Percentiles rank a stretch among this genome's conserved stretches.
Evolutionary conservation across 2,329 filamentous ascomycete genomes (phyloP).

Genomic region (Aspergillus awamori): DNA sequence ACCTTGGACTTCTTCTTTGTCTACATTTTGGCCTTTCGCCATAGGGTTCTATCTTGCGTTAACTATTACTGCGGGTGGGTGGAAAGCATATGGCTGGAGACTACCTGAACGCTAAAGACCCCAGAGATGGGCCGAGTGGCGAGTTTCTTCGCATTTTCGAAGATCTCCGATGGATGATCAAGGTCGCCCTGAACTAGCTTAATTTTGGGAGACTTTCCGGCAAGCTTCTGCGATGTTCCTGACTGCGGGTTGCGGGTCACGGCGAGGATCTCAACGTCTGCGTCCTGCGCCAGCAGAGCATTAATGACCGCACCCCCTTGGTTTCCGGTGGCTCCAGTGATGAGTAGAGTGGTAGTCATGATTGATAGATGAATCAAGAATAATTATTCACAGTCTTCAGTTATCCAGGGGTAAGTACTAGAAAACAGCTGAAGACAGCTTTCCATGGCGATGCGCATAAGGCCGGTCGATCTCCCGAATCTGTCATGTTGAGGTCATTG

Average conservation of each 20-base stretch:
- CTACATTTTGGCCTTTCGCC: not conserved
- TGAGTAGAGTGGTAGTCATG: constrained; percentile 15
- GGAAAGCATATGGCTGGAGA: not conserved
- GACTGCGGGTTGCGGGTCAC: constrained; percentile 18
- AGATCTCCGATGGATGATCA: constrained; percentile 54
- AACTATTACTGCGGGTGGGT: not conserved
- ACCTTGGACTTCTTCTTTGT: constrained; percentile 57
- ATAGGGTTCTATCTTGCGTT: constrained; percentile 1
- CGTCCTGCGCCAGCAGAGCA: constrained; percentile 12
- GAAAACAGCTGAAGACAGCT: not conserved
- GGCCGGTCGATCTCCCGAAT: not conserved
- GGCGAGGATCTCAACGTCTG: constrained; percentile 20
- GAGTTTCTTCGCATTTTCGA: constrained; percentile 48
- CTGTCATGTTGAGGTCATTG: not conserved
- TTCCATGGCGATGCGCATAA: not conserved
- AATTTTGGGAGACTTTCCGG: constrained; percentile 51
- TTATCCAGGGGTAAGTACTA: not conserved
- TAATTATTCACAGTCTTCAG: not conserved
- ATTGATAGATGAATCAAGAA: not conserved
- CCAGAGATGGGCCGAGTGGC: constrained; percentile 54
- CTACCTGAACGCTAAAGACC: constrained; percentile 64
- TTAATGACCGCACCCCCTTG: constrained; percentile 18
- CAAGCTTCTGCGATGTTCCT: constrained; percentile 51
- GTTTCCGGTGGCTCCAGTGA: constrained; percentile 20
- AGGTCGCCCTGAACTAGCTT: constrained; percentile 62